These are phyloP conservation scores for Sclerospora graminicola DNA, from an alignment of 352 stramenopile genomes.

Conservation along the genomic window DNA sequence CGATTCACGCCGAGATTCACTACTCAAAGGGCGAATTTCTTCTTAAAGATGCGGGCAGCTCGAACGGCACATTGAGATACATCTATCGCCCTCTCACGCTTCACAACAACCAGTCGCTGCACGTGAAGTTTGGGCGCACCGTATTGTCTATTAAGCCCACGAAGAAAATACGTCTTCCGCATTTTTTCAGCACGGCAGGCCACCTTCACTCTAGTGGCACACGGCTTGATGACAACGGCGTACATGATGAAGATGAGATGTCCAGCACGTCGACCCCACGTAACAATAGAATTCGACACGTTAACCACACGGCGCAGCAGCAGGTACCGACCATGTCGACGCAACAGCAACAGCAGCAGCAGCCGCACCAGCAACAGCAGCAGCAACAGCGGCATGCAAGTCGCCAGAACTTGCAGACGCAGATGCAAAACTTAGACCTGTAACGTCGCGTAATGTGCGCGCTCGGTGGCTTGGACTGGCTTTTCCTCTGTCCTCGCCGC, in stretches of 20 bases:
- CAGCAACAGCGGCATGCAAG: slow-evolving; percentile 12
- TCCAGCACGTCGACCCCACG: slow-evolving; percentile 46
- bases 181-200: slow-evolving; percentile 60
- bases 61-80: slow-evolving; percentile 91
- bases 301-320: slow-evolving; percentile 31
- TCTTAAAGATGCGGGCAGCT: slow-evolving; percentile 90
- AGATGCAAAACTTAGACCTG: slow-evolving; percentile 74
- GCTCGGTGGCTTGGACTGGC: slow-evolving; percentile 14
- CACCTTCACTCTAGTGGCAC: slow-evolving; percentile 39
- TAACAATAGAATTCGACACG: slow-evolving; percentile 58
- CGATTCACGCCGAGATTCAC: slow-evolving; percentile 90
- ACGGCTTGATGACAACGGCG: slow-evolving; percentile 41
- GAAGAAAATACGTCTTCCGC: slow-evolving; percentile 81
- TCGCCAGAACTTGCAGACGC: slow-evolving; percentile 35
- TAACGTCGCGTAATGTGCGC: slow-evolving; percentile 26
- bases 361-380: slow-evolving; percentile 13
- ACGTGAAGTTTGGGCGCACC: slow-evolving; percentile 81
- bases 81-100: slow-evolving; percentile 89
- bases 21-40: slow-evolving; percentile 92
- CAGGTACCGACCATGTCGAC: slow-evolving; percentile 21
- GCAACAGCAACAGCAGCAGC: slow-evolving; percentile 18
- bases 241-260: slow-evolving; percentile 52
- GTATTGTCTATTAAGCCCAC: slow-evolving; percentile 83
- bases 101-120: slow-evolving; percentile 80
- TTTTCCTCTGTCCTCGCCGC: slow-evolving; percentile 4